Evolutionary conservation across 2,329 filamentous ascomycete species (phyloP), one percentile per base, ranked within the genome.

Genomic region (Nemania diffusa): DNA sequence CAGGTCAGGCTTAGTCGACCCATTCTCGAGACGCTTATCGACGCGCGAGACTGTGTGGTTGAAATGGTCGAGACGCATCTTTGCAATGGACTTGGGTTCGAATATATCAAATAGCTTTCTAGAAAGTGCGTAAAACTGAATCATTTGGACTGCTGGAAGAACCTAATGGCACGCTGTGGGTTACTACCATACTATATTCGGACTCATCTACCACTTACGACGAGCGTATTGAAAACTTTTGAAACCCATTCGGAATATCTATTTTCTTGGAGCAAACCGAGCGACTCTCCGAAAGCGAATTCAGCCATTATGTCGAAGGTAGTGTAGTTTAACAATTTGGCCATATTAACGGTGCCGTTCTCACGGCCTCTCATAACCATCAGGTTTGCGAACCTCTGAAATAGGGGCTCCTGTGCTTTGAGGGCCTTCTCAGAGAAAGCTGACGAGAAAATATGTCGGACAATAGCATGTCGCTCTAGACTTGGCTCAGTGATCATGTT

Each of bases 241-340:
- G 56, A 37, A 34, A 73, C 60, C 72, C 70, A 74, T 2, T 64
- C 44, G 34, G 68, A 51, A 64, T 68, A 72, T 1, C 62, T 58
- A 5, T 57, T 51, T 2, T 52, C 68, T 9, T 69, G 64, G 1
- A 74, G 60, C 4, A 73, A 29, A 1, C 69, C 69, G 5, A 74
- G 64, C 2, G 72, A 50, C 48, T 72, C 50, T 11, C 71, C 72
- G 26, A 71, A 74, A 7, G 63, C 57, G 3, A 74, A 69, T 24
- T 73, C 68, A 1, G 69, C 69, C 71, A 73, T 73, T 17, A 71
- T 64, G 26, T 73, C 71, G n/a, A 74, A 74, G 0, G 71, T 70
- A 4, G 69, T 64, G 24, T 67, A 71, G 29, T 74, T 71, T 2
- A 68, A 62, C 52, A 68, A 22, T 17, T 59, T 55, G 6, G 64